phyloP scores from a whole-genome alignment of 1,284 basidiomycete genomes.

The Vanrija sp. region DNA sequence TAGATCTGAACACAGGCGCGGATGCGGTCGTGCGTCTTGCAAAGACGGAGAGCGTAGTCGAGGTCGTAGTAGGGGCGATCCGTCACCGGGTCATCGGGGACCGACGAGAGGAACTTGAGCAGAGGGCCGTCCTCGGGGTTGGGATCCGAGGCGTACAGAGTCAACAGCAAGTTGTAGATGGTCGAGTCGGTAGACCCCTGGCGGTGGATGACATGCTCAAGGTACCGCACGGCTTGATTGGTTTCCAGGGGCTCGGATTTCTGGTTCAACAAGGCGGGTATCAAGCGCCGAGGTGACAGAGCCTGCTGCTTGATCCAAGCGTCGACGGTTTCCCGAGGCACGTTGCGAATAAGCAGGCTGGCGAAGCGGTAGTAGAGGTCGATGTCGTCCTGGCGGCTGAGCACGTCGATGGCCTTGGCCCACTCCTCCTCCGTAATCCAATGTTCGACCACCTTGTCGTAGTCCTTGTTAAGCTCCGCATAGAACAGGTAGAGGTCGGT shows the following conservation, averaged over 20 bases:
- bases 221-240: slow-evolving; percentile 83
- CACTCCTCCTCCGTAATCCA: slow-evolving; percentile 90
- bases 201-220: slow-evolving; percentile 72
- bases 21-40: slow-evolving; percentile 73
- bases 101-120: slow-evolving; percentile 77
- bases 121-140: slow-evolving; percentile 69
- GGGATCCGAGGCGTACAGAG: slow-evolving; percentile 65
- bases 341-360: slow-evolving; percentile 77
- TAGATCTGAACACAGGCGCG: slow-evolving; percentile 96
- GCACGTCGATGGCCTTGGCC: slow-evolving; percentile 79
- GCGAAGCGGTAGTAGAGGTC: slow-evolving; percentile 93
- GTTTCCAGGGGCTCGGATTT: slow-evolving; percentile 52
- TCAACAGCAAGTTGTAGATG: slow-evolving; percentile 90
- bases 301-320: slow-evolving; percentile 79
- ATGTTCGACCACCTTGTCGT: slow-evolving; percentile 81
- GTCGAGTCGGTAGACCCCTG: slow-evolving; percentile 72
- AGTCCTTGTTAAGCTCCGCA: slow-evolving; percentile 77
- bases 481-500: slow-evolving; percentile 89
- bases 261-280: slow-evolving; percentile 82
- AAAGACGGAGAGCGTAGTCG: slow-evolving; percentile 90
- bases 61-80: slow-evolving; percentile 91
- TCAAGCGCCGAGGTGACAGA: slow-evolving; percentile 76
- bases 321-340: slow-evolving; percentile 83
- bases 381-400: slow-evolving; percentile 78
- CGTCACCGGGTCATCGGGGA: slow-evolving; percentile 75